Evolutionary conservation across 139 green algal species (phyloP).

Genomic region (Chlorella sp.): DNA sequence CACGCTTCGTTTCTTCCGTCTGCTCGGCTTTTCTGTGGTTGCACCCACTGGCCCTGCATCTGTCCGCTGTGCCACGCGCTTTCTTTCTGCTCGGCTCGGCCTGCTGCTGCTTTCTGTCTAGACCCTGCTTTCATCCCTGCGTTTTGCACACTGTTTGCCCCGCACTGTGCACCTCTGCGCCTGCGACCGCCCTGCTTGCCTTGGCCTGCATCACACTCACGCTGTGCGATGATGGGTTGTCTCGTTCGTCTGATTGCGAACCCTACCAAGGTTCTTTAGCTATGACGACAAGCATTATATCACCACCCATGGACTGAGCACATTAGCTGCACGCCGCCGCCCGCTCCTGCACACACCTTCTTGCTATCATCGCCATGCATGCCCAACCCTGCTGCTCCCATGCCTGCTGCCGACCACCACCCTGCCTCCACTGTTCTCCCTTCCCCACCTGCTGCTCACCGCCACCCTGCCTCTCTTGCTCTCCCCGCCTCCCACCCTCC

Average conservation of each 20-base stretch:
- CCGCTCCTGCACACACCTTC: not conserved
- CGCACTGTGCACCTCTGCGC: not conserved
- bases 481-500: not conserved
- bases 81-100: not conserved
- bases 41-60: too few species aligned
- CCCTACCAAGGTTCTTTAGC: conserved; percentile 31
- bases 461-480: not conserved
- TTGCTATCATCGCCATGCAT: too few species aligned
- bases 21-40: too few species aligned
- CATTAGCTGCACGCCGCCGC: not conserved
- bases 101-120: not conserved
- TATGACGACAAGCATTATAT: conserved; percentile 33
- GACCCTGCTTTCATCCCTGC: not conserved
- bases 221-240: conserved; percentile 32
- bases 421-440: too few species aligned
- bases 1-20: not conserved
- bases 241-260: conserved; percentile 41
- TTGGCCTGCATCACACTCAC: not conserved
- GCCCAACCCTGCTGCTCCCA: not conserved
- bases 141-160: not conserved
- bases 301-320: conserved; percentile 39
- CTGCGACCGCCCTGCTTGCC: not conserved
- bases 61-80: too few species aligned
- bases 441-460: not conserved
- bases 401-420: not conserved